These are phyloP conservation scores for Cornus kousa DNA, from an alignment of 148 eudicot genomes.

Conservation along the genomic window DNA sequence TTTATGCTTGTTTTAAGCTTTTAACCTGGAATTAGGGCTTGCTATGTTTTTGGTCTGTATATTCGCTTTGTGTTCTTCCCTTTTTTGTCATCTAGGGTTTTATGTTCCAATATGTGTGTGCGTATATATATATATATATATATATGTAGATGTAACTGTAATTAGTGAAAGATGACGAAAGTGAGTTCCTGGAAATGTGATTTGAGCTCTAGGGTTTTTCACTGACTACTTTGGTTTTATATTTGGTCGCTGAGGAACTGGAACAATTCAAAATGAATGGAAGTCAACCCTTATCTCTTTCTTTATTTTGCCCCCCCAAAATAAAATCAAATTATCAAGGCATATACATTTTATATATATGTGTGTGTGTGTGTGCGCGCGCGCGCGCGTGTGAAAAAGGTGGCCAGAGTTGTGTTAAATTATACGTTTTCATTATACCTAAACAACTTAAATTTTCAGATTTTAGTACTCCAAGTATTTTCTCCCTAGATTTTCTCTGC, in stretches of 20 bases:
- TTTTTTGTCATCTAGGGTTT: conserved; percentile 1
- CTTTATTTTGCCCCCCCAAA: background rate
- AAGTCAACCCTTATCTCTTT: background rate
- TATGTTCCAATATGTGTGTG: background rate
- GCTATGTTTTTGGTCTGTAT: background rate
- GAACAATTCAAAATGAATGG: background rate
- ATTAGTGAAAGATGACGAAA: background rate
- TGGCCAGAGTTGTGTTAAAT: background rate
- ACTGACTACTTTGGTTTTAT: background rate
- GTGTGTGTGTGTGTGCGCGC: too few species aligned
- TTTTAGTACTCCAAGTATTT: background rate
- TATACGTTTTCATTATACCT: background rate
- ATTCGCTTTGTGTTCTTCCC: background rate
- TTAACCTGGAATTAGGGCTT: conserved; percentile 15
- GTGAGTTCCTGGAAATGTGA: background rate
- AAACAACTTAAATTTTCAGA: background rate
- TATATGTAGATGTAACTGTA: background rate
- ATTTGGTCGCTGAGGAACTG: background rate
- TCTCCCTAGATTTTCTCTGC: background rate
- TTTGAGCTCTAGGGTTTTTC: background rate
- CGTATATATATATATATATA: too few species aligned
- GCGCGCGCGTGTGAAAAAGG: too few species aligned
- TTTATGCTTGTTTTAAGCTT: background rate
- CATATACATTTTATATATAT: too few species aligned
- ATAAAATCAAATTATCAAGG: background rate